A percentile compares a stretch with the other conserved stretches of the same genome.
Evolutionary conservation across 345 rosid species (phyloP).

Genomic region (Linum tenue): DNA sequence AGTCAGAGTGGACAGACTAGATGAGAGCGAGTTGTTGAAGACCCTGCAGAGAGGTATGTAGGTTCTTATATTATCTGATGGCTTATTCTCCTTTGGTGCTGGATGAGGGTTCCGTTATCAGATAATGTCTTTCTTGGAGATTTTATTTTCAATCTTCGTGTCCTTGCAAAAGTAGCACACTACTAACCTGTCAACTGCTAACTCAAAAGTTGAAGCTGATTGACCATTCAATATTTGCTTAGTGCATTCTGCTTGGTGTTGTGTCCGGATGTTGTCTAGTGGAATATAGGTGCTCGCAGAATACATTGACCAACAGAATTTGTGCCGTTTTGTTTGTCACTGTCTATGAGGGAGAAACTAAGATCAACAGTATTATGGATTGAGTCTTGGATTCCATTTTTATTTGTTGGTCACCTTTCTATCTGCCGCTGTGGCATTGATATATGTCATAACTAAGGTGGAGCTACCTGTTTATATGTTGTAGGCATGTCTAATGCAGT

Average conservation of each 20-base stretch:
- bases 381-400: too few species aligned
- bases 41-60: slow-evolving; percentile 72
- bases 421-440: not conserved
- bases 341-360: not conserved
- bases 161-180: not conserved
- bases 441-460: not conserved
- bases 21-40: slow-evolving; percentile 69
- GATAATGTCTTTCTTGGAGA: too few species aligned
- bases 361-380: not conserved
- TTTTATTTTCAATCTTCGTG: too few species aligned
- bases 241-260: too few species aligned
- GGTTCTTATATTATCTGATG: not conserved
- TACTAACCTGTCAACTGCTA: not conserved
- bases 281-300: not conserved
- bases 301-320: not conserved
- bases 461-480: slow-evolving; percentile 2
- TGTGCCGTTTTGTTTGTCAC: not conserved
- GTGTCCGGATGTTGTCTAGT: too few species aligned
- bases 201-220: not conserved
- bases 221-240: not conserved
- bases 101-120: not conserved
- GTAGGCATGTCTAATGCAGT: slow-evolving; percentile 47
- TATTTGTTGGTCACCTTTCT: not conserved
- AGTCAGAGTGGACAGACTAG: slow-evolving; percentile 79
- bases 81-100: not conserved